Percentiles rank a stretch among this genome's conserved stretches.
Conservation (phyloP, 1,284 basidiomycete genomes). For the Leucoagaricus sp. region DNA sequence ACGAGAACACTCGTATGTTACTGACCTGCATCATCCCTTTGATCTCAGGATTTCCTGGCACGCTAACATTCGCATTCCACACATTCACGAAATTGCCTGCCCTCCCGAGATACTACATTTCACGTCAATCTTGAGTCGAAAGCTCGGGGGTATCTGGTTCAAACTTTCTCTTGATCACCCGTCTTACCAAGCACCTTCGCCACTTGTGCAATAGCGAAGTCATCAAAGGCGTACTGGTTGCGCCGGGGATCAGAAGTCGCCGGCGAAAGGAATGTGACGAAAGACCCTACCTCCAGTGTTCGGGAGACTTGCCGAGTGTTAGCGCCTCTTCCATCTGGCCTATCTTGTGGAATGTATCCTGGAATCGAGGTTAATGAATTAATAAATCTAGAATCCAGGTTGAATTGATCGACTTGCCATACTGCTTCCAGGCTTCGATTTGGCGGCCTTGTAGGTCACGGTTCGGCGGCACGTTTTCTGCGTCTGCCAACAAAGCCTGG, state of each 20-base stretch:
- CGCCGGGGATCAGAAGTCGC: not conserved
- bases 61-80: constrained; percentile 58
- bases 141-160: not conserved
- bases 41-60: constrained; percentile 46
- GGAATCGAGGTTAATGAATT: not conserved
- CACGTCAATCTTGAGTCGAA: too few species aligned
- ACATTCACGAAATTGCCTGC: constrained; percentile 60
- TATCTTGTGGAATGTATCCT: constrained; percentile 58
- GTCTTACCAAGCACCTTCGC: constrained; percentile 51
- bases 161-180: constrained; percentile 50
- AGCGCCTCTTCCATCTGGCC: constrained; percentile 52
- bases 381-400: not conserved
- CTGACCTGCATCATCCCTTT: constrained; percentile 57
- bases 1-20: constrained; percentile 8
- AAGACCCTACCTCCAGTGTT: constrained; percentile 51
- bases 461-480: constrained; percentile 56
- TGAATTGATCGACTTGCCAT: constrained; percentile 33
- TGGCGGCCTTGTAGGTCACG: constrained; percentile 69
- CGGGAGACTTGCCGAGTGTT: constrained; percentile 63
- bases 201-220: constrained; percentile 67
- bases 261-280: not conserved
- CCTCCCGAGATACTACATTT: constrained; percentile 48
- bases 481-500: constrained; percentile 56
- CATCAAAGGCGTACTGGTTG: constrained; percentile 55
- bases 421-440: constrained; percentile 55